Evolutionary conservation across 1,284 basidiomycete genomes (phyloP).

Genomic region (Omphalotus olearius): DNA sequence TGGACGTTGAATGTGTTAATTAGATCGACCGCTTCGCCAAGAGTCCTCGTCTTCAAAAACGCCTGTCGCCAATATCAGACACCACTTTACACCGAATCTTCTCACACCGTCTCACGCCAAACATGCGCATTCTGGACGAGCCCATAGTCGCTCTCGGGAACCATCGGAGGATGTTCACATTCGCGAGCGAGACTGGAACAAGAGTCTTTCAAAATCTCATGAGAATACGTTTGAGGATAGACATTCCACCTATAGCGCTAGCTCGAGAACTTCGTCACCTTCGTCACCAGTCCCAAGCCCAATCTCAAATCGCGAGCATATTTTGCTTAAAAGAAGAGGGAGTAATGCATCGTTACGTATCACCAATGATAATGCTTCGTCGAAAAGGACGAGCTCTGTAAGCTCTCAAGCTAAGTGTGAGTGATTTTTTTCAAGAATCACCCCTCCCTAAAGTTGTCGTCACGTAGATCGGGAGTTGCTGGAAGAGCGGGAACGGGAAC

Average conservation of each 20-base stretch:
- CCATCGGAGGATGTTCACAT: constrained; percentile 21
- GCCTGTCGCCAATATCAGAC: too few relatives aligned
- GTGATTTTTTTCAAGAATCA: constrained; percentile 16
- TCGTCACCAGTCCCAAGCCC: constrained; percentile 11
- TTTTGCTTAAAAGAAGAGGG: constrained; percentile 20
- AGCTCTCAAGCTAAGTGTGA: constrained; percentile 44
- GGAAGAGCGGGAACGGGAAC: constrained; percentile 37
- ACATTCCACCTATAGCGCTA: constrained; percentile 21
- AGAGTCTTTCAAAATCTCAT: constrained; percentile 15
- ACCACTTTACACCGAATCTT: constrained; percentile 17
- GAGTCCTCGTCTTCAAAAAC: too few relatives aligned
- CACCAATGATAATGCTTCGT: constrained; percentile 37
- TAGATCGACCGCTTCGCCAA: too few relatives aligned
- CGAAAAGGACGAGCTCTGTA: constrained; percentile 35
- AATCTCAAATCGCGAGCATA: background rate
- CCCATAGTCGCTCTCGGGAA: background rate
- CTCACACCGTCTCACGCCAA: constrained; percentile 20
- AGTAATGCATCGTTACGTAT: constrained; percentile 33
- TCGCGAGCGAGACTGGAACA: constrained; percentile 35
- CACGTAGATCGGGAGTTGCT: constrained; percentile 40
- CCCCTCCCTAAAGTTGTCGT: background rate
- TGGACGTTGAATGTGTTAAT: too few relatives aligned
- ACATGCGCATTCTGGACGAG: background rate
- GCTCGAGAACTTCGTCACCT: too few relatives aligned
- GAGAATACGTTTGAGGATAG: constrained; percentile 29